These are phyloP conservation scores for Polyporus tsugae DNA, from an alignment of 1,284 basidiomycete genomes.

Conservation along the genomic window DNA sequence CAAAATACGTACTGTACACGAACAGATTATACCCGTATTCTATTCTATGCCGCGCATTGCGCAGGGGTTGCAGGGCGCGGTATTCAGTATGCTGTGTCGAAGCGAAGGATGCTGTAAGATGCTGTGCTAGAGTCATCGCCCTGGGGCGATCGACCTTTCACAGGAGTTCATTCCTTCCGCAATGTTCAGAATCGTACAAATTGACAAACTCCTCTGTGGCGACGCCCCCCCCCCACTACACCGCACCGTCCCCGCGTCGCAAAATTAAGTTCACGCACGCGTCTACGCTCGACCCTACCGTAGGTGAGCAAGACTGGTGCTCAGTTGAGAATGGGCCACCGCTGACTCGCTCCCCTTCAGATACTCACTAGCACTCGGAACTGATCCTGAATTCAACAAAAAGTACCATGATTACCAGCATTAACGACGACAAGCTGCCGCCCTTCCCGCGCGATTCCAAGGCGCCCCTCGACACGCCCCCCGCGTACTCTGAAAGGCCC, in stretches of 20 bases:
- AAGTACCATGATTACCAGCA: slow-evolving; percentile 10
- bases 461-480: slow-evolving; percentile 4
- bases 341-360: neutral
- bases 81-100: neutral
- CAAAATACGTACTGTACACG: neutral
- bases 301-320: neutral
- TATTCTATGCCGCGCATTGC: neutral
- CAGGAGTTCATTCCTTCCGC: neutral
- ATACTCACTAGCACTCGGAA: neutral
- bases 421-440: slow-evolving; percentile 6
- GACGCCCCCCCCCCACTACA: neutral
- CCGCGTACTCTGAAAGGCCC: slow-evolving; percentile 4
- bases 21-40: neutral
- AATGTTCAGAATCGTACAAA: slow-evolving; percentile 2
- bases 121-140: neutral
- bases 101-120: too few species aligned
- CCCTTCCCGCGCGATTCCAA: slow-evolving; percentile 1
- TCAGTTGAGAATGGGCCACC: neutral
- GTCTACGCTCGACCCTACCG: neutral
- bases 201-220: neutral
- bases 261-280: neutral
- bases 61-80: neutral
- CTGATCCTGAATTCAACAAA: neutral
- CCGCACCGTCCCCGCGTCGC: neutral
- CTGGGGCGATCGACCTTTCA: neutral